Evolutionary conservation across 306 rosid genomes (phyloP).

Genomic region (Trifolium dubium): DNA sequence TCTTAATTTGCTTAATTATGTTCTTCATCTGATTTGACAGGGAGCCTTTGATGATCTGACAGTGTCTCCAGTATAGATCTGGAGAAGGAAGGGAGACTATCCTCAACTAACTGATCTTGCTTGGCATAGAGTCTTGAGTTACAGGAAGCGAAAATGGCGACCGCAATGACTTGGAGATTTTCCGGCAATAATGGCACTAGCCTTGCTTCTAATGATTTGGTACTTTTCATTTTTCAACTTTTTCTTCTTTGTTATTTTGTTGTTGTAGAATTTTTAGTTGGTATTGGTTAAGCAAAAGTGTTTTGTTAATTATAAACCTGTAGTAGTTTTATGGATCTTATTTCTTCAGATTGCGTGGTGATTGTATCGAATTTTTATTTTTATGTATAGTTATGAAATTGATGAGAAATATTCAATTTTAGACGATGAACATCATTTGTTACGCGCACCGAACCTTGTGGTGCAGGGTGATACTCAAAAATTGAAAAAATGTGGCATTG

Average conservation of each 20-base stretch:
- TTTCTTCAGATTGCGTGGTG: neutral
- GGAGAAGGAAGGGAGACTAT: slow-evolving; percentile 52
- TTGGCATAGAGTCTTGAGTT: slow-evolving; percentile 41
- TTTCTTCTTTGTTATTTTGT: neutral
- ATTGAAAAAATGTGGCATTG: neutral
- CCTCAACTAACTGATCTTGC: slow-evolving; percentile 43
- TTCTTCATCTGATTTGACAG: slow-evolving; percentile 55
- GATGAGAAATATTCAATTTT: neutral
- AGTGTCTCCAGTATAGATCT: slow-evolving; percentile 64
- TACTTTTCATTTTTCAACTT: slow-evolving; percentile 37
- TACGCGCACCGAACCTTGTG: neutral
- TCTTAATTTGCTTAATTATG: neutral
- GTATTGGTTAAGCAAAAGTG: neutral
- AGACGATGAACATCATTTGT: slow-evolving; percentile 3
- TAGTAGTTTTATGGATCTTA: slow-evolving; percentile 2
- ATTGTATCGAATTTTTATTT: neutral
- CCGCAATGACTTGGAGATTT: slow-evolving; percentile 74
- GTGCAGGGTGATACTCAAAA: slow-evolving; percentile 10
- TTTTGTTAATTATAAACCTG: neutral
- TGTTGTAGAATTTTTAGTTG: neutral
- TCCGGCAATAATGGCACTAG: slow-evolving; percentile 85
- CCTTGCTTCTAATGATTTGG: slow-evolving; percentile 79
- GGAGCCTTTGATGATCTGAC: slow-evolving; percentile 61
- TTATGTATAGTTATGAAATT: neutral
- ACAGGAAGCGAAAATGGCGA: slow-evolving; percentile 67